phyloP scores from a whole-genome alignment of 2,329 filamentous ascomycete species.

The Hymenotorrendiella dingleyae region DNA sequence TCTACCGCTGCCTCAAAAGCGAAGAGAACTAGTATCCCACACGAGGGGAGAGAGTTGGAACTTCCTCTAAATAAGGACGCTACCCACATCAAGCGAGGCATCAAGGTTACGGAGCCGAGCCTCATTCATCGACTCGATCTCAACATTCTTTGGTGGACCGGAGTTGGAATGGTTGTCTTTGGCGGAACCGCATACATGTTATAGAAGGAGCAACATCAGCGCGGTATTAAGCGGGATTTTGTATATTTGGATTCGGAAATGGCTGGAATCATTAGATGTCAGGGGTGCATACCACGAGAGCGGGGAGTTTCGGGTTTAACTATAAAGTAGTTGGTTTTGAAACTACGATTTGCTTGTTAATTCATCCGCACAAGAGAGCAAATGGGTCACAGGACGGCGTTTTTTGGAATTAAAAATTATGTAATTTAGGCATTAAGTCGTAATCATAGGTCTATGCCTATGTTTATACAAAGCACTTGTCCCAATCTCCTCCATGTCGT shows the following conservation, averaged over 20 bases:
- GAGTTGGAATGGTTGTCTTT: constrained; percentile 30
- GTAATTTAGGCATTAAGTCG: constrained; percentile 4
- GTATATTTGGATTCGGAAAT: constrained; percentile 13
- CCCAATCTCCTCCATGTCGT: constrained; percentile 66
- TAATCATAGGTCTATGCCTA: too few relatives aligned
- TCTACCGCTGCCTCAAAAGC: constrained; percentile 33
- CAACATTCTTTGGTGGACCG: constrained; percentile 29
- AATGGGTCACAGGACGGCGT: background rate
- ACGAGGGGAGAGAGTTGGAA: constrained; percentile 29
- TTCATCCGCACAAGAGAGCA: constrained; percentile 1
- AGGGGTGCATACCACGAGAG: constrained; percentile 16
- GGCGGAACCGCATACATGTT: constrained; percentile 31
- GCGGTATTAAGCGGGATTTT: constrained; percentile 8
- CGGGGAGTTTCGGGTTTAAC: constrained; percentile 2
- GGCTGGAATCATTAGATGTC: constrained; percentile 8
- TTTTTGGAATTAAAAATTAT: constrained; percentile 1
- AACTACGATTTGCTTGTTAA: constrained; percentile 10
- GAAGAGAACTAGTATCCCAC: constrained; percentile 24
- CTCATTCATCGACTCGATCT: constrained; percentile 23
- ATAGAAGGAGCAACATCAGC: constrained; percentile 14
- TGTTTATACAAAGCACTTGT: constrained; percentile 50
- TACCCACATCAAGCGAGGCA: constrained; percentile 24
- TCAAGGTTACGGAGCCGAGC: constrained; percentile 10
- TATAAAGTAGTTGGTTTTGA: constrained; percentile 4
- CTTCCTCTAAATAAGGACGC: constrained; percentile 29